A percentile compares a stretch with the other conserved stretches of the same genome.
Evolutionary conservation across 1,284 basidiomycete species (phyloP).

Genomic region (Ceratorhiza oryzae-sativae): DNA sequence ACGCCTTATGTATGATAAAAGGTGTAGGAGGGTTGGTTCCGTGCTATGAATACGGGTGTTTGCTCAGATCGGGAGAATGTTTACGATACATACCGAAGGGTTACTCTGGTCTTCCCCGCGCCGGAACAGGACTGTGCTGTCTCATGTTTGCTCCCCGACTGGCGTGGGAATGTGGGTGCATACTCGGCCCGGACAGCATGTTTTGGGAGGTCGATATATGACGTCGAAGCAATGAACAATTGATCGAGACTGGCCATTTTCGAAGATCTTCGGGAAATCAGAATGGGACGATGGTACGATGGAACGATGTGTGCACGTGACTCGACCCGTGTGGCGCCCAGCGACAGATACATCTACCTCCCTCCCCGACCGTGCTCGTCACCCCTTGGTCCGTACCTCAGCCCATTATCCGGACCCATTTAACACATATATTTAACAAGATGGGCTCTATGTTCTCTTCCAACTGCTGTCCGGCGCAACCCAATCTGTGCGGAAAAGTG

Average conservation of each 20-base stretch:
- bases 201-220: background rate
- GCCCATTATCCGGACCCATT: too few species aligned
- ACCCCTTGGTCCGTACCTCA: background rate
- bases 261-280: background rate
- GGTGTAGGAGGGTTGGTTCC: too few species aligned
- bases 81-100: too few species aligned
- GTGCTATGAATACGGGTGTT: too few species aligned
- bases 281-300: background rate
- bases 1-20: too few species aligned
- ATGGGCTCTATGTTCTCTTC: slow-evolving; percentile 18
- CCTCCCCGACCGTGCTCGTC: background rate
- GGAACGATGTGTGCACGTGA: background rate
- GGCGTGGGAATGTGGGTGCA: too few species aligned
- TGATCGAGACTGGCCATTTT: background rate
- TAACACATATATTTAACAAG: background rate
- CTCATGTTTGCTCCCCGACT: too few species aligned
- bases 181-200: too few species aligned
- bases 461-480: slow-evolving; percentile 24
- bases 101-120: too few species aligned
- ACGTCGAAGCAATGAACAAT: background rate
- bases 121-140: too few species aligned
- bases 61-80: too few species aligned
- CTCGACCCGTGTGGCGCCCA: background rate
- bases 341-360: background rate
- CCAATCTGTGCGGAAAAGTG: slow-evolving; percentile 53